These are phyloP conservation scores for Kodamaea restingae DNA, from an alignment of 805 yeast species.

Conservation along the genomic window DNA sequence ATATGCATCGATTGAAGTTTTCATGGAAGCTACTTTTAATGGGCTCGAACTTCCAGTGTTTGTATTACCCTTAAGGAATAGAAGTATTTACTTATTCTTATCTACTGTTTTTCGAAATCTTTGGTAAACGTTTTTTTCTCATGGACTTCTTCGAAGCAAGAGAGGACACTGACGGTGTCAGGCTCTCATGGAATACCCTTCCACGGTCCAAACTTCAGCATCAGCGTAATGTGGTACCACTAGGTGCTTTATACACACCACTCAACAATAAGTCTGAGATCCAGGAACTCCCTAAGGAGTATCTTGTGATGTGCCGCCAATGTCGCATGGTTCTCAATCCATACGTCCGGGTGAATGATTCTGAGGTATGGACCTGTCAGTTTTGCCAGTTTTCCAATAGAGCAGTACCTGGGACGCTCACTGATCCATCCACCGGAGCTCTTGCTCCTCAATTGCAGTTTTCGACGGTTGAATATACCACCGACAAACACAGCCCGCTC, in stretches of 20 bases:
- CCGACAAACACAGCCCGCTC: conserved; percentile 34
- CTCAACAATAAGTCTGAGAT: conserved; percentile 44
- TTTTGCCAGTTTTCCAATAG: conserved; percentile 50
- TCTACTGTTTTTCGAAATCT: no score
- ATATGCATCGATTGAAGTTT: no score
- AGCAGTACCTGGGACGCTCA: conserved; percentile 1
- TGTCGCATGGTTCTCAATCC: conserved; percentile 57
- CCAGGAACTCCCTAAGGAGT: conserved; percentile 34
- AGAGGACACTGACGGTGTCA: conserved; percentile 71
- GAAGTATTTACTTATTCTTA: background rate
- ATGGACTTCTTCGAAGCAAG: conserved; percentile 46
- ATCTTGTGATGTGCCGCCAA: conserved; percentile 46
- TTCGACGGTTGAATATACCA: conserved; percentile 51
- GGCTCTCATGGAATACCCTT: conserved; percentile 68
- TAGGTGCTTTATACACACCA: conserved; percentile 59
- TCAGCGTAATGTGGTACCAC: conserved; percentile 49
- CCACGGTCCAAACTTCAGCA: conserved; percentile 55
- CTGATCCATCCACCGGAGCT: conserved; percentile 15
- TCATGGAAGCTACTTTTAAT: no score
- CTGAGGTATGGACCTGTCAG: conserved; percentile 37
- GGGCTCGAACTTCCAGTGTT: no score
- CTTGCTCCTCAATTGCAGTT: conserved; percentile 35
- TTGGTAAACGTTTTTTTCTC: background rate
- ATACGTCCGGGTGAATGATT: conserved; percentile 45
- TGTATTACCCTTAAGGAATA: no score